Percentiles rank a stretch among this genome's conserved stretches.
Evolutionary conservation across 805 yeast genomes (phyloP).

Genomic region (Wickerhamiella kazuoi): DNA sequence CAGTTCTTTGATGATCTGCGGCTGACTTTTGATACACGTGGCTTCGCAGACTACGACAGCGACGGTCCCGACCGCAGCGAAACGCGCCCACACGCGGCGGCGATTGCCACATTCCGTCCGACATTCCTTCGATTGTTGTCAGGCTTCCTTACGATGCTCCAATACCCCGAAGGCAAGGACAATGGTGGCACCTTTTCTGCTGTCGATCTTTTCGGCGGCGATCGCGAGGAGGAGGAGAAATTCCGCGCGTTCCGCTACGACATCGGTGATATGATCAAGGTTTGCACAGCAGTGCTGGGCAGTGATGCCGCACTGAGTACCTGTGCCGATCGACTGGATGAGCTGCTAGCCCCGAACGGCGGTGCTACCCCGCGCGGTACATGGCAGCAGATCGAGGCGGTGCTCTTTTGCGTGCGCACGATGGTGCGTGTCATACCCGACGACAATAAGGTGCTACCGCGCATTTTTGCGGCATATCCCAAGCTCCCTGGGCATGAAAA

Average conservation of each 20-base stretch:
- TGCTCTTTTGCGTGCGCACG: constrained; percentile 73
- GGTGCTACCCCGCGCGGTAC: too few species aligned
- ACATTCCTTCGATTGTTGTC: constrained; percentile 41
- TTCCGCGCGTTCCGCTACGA: constrained; percentile 88
- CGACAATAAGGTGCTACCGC: constrained; percentile 1
- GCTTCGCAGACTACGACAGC: background rate
- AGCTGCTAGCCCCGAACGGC: background rate
- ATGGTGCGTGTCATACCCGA: constrained; percentile 74
- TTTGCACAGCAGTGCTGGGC: constrained; percentile 84
- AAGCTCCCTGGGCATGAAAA: constrained; percentile 56
- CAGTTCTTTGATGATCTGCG: constrained; percentile 79
- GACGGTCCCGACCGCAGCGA: background rate
- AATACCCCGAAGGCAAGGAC: constrained; percentile 40
- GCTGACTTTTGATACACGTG: constrained; percentile 34
- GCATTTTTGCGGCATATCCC: constrained; percentile 2
- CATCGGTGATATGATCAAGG: constrained; percentile 94
- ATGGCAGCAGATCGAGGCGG: constrained; percentile 77
- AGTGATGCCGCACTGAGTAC: constrained; percentile 40
- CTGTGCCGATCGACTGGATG: constrained; percentile 1
- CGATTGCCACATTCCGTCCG: constrained; percentile 25
- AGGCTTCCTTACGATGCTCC: constrained; percentile 48
- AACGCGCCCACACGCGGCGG: constrained; percentile 15
- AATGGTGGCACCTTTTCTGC: constrained; percentile 11
- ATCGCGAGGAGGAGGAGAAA: constrained; percentile 74
- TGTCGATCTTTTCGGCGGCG: constrained; percentile 37